Percentiles rank a stretch among this genome's conserved stretches.
These are phyloP conservation scores for Picea glauca DNA, from an alignment of 75 land plant genomes.

Conservation along the genomic window DNA sequence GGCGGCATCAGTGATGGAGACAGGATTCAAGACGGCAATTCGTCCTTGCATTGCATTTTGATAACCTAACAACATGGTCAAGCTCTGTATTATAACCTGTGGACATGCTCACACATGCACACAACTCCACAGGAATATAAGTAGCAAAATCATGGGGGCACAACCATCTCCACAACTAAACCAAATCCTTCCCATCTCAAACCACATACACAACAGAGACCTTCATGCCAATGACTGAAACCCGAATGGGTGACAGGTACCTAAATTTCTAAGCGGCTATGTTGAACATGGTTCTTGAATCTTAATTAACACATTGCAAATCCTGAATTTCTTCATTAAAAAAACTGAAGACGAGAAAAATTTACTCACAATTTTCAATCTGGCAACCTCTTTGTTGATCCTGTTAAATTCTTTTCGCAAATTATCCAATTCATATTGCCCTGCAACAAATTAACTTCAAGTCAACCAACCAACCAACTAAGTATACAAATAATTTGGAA, in stretches of 20 bases:
- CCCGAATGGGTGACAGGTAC: not conserved
- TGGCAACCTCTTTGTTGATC: constrained; percentile 65
- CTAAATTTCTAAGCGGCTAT: not conserved
- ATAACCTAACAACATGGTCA: no score
- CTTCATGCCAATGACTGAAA: not conserved
- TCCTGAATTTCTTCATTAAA: not conserved
- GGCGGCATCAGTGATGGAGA: no score
- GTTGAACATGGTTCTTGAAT: not conserved
- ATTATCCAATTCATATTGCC: constrained; percentile 63
- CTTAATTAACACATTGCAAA: no score
- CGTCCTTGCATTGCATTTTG: no score
- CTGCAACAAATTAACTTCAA: constrained; percentile 18
- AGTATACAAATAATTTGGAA: no score
- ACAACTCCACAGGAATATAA: not conserved
- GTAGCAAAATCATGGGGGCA: not conserved
- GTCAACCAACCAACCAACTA: not conserved
- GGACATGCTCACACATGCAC: not conserved
- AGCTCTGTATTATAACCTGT: not conserved
- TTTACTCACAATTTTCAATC: constrained; percentile 51
- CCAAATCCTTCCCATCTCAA: not conserved
- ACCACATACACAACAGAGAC: not conserved
- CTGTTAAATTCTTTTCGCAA: constrained; percentile 64
- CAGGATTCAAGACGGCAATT: no score
- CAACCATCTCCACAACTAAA: not conserved
- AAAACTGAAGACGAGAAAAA: not conserved